Evolutionary conservation across 768 basidiomycete species (phyloP).

Genomic region (Hydnum rufescens): DNA sequence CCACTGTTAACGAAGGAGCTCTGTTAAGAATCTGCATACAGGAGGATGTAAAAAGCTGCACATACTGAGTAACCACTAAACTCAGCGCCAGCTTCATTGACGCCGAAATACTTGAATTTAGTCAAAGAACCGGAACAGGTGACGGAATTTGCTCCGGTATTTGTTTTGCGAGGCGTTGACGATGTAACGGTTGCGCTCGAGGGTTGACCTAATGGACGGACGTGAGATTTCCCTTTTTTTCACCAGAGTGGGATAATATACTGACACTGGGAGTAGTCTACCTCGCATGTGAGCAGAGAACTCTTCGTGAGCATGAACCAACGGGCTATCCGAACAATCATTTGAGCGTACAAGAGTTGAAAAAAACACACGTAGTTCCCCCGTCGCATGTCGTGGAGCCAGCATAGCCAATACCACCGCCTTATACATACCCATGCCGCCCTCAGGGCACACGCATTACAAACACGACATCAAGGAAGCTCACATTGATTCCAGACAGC

Average conservation of each 20-base stretch:
- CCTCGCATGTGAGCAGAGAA: background rate
- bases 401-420: slow-evolving; percentile 16
- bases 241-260: background rate
- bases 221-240: no score
- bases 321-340: background rate
- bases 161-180: slow-evolving; percentile 14
- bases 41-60: no score
- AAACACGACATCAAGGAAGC: no score
- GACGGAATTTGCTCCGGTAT: slow-evolving; percentile 10
- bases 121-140: slow-evolving; percentile 25
- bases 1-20: slow-evolving; percentile 30
- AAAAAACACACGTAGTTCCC: slow-evolving; percentile 23
- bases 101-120: slow-evolving; percentile 44
- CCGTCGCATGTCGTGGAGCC: slow-evolving; percentile 29
- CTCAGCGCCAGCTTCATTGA: slow-evolving; percentile 42
- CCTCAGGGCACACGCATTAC: no score
- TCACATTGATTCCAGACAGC: no score
- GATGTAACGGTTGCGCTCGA: slow-evolving; percentile 17
- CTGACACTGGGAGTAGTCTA: slow-evolving; percentile 3
- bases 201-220: slow-evolving; percentile 11
- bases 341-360: slow-evolving; percentile 24
- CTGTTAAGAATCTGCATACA: slow-evolving; percentile 24
- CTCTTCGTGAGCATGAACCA: background rate
- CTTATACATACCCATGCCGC: no score
- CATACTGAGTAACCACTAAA: no score